Evolutionary conservation across 1,139 yeast genomes (phyloP).

Genomic region (Nadsonia starkeyi-henricii): DNA sequence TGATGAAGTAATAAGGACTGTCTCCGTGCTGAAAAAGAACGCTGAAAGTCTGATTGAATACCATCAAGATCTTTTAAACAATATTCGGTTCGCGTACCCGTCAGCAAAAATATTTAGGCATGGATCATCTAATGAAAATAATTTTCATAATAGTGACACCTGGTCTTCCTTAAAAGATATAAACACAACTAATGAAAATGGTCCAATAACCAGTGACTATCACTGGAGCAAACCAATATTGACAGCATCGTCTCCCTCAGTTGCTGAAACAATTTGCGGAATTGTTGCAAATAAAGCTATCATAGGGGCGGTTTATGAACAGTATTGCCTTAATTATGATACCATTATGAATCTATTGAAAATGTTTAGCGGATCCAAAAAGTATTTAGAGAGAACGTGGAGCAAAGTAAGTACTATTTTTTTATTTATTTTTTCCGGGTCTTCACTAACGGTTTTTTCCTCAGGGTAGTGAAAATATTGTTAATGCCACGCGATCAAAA

Average conservation of each 20-base stretch:
- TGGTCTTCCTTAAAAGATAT: conserved; percentile 7
- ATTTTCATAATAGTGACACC: not conserved
- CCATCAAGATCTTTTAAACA: conserved; percentile 16
- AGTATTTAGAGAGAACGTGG: conserved; percentile 18
- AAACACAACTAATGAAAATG: conserved; percentile 6
- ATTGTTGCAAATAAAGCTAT: conserved; percentile 23
- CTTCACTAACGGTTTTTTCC: too few species aligned
- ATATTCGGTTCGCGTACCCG: conserved; percentile 13
- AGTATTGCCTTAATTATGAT: conserved; percentile 31
- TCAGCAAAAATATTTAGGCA: not conserved
- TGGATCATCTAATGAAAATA: not conserved
- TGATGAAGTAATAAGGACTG: conserved; percentile 1
- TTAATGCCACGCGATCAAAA: conserved; percentile 31
- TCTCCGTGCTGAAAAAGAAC: conserved; percentile 11
- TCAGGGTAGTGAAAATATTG: conserved; percentile 29
- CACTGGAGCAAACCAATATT: conserved; percentile 8
- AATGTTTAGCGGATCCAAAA: conserved; percentile 15
- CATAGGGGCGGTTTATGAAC: conserved; percentile 26
- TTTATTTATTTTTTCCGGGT: too few species aligned
- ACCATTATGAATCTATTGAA: conserved; percentile 28
- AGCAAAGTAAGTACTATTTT: conserved; percentile 7
- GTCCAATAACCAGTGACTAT: conserved; percentile 7
- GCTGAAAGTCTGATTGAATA: conserved; percentile 14
- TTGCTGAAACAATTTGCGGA: conserved; percentile 20
- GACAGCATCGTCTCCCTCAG: conserved; percentile 10